Evolutionary conservation across 441 rosid species (phyloP), one percentile per base, ranked within the genome.

Genomic region (Hura crepitans): DNA sequence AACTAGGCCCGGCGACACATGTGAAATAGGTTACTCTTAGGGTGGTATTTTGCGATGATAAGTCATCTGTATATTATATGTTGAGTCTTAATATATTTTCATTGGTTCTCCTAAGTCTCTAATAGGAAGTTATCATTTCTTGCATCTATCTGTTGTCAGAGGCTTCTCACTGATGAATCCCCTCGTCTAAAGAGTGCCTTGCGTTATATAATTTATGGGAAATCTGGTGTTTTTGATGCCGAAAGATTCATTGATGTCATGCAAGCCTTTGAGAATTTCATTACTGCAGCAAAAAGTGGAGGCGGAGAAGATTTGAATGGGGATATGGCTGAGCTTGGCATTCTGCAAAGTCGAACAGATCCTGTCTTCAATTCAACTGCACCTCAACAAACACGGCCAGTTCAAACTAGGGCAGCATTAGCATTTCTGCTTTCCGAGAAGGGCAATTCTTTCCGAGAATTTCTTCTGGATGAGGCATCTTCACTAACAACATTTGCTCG

Each of bases 261-360:
- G 99, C 94, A 85, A 95, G 99, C 99, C 60, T 94, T 95, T 74
- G 99, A 95, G 83, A 89, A 76, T 81, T 95, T 95, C 85, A 92
- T 92, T 53, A 85, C 89, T 62, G 97, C 96, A 64, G 99, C 97
- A 69, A 95, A 90, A 89, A 92, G 99, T 85, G 99, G 99, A 43
- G 97, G 97, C 54, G 99, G 99, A 69, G 97, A 90, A 81, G 73
- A 73, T 71, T 68, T 94, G 86, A 94, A 83, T 55, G 97, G 97
- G 72, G 75, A 84, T 68, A 94, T 94, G 99, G 97, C 96, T 20
- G 97, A 84, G 78, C 85, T 94, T 23, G 99, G 97, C 72, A 74
- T 90, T 75, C 14, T 90, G 73, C 89, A 81, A 77, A 79, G 62
- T 72, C 88, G 77, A 76, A 72, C 76, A 31, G 75, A 65, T 72